Evolutionary conservation across 768 basidiomycete genomes (phyloP), one percentile per base, ranked within the genome.

Genomic region (Boletus reticuloceps): DNA sequence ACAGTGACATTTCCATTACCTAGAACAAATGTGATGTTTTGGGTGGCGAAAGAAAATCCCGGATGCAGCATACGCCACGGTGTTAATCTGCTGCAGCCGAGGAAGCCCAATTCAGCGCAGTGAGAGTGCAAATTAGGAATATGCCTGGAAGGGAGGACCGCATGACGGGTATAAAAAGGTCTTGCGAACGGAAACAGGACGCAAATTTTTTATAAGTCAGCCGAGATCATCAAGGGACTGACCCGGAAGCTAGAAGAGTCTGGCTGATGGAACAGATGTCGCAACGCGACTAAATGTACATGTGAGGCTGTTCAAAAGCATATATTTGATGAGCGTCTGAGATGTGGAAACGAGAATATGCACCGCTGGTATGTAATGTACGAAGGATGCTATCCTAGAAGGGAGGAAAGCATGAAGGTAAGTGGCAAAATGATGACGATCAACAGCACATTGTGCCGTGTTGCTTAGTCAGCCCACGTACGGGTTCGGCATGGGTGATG

Each of bases 391-490:
- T n/a, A n/a, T n/a, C n/a, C n/a, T n/a, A n/a, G n/a, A n/a, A n/a
- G n/a, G n/a, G n/a, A n/a, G n/a, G n/a, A n/a, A n/a, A n/a, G n/a
- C n/a, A n/a, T n/a, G n/a, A n/a, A n/a, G n/a, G n/a, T n/a, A n/a
- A n/a, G n/a, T n/a, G n/a, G n/a, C n/a, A n/a, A n/a, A n/a, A n/a
- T n/a, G n/a, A n/a, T n/a, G n/a, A n/a, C n/a, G n/a, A n/a, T n/a
- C n/a, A n/a, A n/a, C n/a, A n/a, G n/a, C n/a, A n/a, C n/a, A n/a
- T n/a, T n/a, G 4, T 22, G 20, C 42, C 42, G 27, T 11, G 5
- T 3, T 22, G 53, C 58, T 66, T 57, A 67, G 57, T 68, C 65
- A 66, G 56, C 40, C 32, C 0, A 64, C 58, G 61, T 43, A 48
- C 43, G 6, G 46, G 36, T 50, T 47, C 61, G 61, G 65, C 64